A percentile compares a stretch with the other conserved stretches of the same genome.
Evolutionary conservation across 1,284 basidiomycete genomes (phyloP).

Genomic region (Moesziomyces antarcticus): DNA sequence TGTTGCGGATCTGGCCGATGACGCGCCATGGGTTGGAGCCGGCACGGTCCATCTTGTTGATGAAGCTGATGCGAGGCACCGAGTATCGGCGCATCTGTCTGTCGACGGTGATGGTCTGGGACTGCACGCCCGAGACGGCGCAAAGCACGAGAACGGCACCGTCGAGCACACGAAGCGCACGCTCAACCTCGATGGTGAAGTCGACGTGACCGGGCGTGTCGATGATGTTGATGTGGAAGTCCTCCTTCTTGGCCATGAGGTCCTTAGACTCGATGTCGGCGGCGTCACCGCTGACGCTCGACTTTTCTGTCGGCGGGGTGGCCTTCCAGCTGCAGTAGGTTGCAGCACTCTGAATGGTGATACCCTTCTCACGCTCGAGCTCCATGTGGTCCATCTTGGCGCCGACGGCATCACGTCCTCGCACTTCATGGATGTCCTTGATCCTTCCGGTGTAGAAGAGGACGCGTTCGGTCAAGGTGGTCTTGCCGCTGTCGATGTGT

Average conservation of each 20-base stretch:
- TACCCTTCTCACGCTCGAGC: slow-evolving; percentile 97
- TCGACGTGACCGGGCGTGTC: slow-evolving; percentile 99
- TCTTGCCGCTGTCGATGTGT: slow-evolving; percentile 89
- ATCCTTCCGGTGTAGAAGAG: slow-evolving; percentile 97
- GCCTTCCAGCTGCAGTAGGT: slow-evolving; percentile 98
- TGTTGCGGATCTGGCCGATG: slow-evolving; percentile 88
- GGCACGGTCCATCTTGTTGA: slow-evolving; percentile 99
- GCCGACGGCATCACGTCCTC: slow-evolving; percentile 92
- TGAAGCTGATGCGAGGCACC: slow-evolving; percentile 95
- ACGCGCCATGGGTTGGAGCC: slow-evolving; percentile 98
- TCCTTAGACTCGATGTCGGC: slow-evolving; percentile 46
- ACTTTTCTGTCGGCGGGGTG: slow-evolving; percentile 69
- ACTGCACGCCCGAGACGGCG: slow-evolving; percentile 95
- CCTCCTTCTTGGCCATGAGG: slow-evolving; percentile 72
- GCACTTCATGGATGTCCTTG: slow-evolving; percentile 95
- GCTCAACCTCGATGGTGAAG: slow-evolving; percentile 99
- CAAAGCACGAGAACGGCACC: slow-evolving; percentile 96
- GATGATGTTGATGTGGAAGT: slow-evolving; percentile 96
- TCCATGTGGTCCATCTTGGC: slow-evolving; percentile 99
- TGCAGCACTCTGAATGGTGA: slow-evolving; percentile 98
- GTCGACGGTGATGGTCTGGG: slow-evolving; percentile 99
- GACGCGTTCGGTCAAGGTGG: slow-evolving; percentile 96
- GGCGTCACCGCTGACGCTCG: slow-evolving; percentile 67
- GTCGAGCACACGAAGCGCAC: slow-evolving; percentile 93
- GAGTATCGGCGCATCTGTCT: slow-evolving; percentile 94